phyloP scores from a whole-genome alignment of 305 asterid species.

The Fraxinus baroniana region DNA sequence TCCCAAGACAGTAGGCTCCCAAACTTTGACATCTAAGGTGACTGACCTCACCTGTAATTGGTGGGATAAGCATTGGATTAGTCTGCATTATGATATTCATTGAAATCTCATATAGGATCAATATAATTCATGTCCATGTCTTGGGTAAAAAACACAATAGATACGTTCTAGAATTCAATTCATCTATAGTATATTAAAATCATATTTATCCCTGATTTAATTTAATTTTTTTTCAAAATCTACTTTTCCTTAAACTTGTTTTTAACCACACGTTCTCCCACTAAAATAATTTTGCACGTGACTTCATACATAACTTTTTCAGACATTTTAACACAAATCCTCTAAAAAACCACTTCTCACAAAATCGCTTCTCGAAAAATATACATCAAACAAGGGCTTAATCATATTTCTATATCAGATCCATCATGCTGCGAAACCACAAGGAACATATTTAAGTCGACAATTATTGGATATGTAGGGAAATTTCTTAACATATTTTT shows the following conservation, averaged over 20 bases:
- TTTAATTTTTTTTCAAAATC: background rate
- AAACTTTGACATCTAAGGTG: constrained; percentile 86
- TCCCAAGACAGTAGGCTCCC: constrained; percentile 87
- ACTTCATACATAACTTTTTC: background rate
- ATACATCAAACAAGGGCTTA: background rate
- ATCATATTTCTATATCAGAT: background rate
- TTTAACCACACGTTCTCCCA: background rate
- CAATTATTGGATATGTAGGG: background rate
- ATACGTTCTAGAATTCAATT: background rate
- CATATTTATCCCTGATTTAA: background rate
- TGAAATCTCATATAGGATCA: background rate
- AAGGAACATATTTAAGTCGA: background rate
- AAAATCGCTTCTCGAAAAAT: background rate
- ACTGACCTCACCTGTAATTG: constrained; percentile 81
- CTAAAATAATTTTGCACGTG: background rate
- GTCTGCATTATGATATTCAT: background rate
- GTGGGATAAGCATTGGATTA: constrained; percentile 23
- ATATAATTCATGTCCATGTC: constrained; percentile 4
- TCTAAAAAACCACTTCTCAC: background rate
- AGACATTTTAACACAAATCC: background rate
- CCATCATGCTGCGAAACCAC: background rate
- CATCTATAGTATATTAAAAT: background rate
- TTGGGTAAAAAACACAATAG: background rate
- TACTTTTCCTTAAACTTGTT: background rate
- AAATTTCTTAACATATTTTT: background rate